These are phyloP conservation scores for Protomyces macrosporus DNA, from an alignment of 1,139 yeast genomes.

Conservation along the genomic window DNA sequence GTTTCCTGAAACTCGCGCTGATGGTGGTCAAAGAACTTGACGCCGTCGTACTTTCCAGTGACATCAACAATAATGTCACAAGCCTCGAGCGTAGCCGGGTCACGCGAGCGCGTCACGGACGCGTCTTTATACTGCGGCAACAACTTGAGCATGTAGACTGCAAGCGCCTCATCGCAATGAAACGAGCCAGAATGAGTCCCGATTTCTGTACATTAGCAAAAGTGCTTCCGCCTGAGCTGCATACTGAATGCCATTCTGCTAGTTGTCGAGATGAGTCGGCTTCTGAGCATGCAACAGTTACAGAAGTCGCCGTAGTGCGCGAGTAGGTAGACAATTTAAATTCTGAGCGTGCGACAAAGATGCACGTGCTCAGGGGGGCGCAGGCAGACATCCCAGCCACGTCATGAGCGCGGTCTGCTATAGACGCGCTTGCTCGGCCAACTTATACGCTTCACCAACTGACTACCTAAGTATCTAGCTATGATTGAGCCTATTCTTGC, in stretches of 20 bases:
- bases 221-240: neutral
- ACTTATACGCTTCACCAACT: too few relatives aligned
- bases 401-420: too few relatives aligned
- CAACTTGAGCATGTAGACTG: slow-evolving; percentile 74
- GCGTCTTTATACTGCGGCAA: slow-evolving; percentile 68
- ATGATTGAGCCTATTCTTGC: neutral
- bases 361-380: too few relatives aligned
- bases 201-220: neutral
- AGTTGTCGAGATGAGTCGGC: neutral
- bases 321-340: too few relatives aligned
- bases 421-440: too few relatives aligned
- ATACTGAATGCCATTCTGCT: neutral
- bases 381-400: too few relatives aligned
- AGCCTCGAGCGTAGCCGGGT: slow-evolving; percentile 71
- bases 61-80: slow-evolving; percentile 95
- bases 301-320: too few relatives aligned
- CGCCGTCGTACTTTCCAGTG: slow-evolving; percentile 85
- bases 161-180: slow-evolving; percentile 97
- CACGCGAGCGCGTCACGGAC: slow-evolving; percentile 72
- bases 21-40: slow-evolving; percentile 89
- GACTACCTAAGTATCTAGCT: too few relatives aligned
- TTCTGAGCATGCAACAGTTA: neutral
- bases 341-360: too few relatives aligned
- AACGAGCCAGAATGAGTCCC: slow-evolving; percentile 64
- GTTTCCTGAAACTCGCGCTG: slow-evolving; percentile 74